Evolutionary conservation across 257 asterid species (phyloP).

Genomic region (Ehretia macrophylla): DNA sequence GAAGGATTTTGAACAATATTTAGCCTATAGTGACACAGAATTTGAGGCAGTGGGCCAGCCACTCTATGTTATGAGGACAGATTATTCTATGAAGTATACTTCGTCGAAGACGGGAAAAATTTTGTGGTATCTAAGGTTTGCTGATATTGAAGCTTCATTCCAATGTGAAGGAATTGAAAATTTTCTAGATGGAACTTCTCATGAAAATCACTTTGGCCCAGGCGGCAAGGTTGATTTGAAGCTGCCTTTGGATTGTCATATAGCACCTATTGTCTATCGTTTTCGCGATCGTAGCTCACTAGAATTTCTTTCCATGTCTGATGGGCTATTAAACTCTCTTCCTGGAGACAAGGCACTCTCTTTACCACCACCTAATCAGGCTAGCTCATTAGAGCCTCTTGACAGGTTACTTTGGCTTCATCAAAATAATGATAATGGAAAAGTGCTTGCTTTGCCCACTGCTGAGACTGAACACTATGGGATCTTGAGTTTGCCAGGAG

Average conservation of each 20-base stretch:
- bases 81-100: slow-evolving; percentile 61
- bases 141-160: slow-evolving; percentile 71
- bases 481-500: slow-evolving; percentile 31
- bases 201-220: slow-evolving; percentile 20
- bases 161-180: slow-evolving; percentile 52
- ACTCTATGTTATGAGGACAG: slow-evolving; percentile 78
- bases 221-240: slow-evolving; percentile 25
- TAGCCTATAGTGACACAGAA: slow-evolving; percentile 30
- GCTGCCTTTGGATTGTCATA: slow-evolving; percentile 41
- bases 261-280: slow-evolving; percentile 52
- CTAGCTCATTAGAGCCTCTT: slow-evolving; percentile 17
- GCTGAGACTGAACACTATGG: slow-evolving; percentile 24
- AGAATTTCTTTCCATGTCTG: slow-evolving; percentile 39
- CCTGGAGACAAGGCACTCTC: slow-evolving; percentile 44
- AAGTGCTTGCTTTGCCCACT: slow-evolving; percentile 41
- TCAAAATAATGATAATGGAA: slow-evolving; percentile 27
- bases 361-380: slow-evolving; percentile 41
- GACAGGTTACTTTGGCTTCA: slow-evolving; percentile 25
- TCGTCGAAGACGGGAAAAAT: slow-evolving; percentile 63
- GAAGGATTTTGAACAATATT: slow-evolving; percentile 45
- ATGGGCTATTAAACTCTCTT: slow-evolving; percentile 36
- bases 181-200: slow-evolving; percentile 31
- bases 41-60: slow-evolving; percentile 37
- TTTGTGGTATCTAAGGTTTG: slow-evolving; percentile 73
- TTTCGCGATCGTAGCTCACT: slow-evolving; percentile 54